A percentile compares a stretch with the other conserved stretches of the same genome.
These are phyloP conservation scores for Lavandula angustifolia DNA, from an alignment of 257 asterid genomes.

Conservation along the genomic window DNA sequence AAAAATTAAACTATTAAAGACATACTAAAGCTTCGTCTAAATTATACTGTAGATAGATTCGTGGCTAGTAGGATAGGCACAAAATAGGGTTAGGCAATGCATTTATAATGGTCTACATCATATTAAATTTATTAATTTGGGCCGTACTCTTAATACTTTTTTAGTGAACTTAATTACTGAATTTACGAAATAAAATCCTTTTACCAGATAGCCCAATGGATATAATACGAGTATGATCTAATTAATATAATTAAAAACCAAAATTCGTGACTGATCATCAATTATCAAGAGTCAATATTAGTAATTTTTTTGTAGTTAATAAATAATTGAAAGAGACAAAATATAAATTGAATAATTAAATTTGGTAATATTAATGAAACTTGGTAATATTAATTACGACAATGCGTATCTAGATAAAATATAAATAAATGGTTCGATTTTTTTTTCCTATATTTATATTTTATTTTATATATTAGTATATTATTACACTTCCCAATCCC, in stretches of 20 bases:
- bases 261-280: no score
- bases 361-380: no score
- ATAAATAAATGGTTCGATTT: background rate
- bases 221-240: background rate
- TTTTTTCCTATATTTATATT: no score
- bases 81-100: slow-evolving; percentile 4
- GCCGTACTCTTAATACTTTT: background rate
- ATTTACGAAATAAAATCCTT: slow-evolving; percentile 5
- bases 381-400: no score
- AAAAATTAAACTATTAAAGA: no score
- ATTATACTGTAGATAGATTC: background rate
- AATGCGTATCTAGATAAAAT: background rate
- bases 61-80: background rate
- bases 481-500: slow-evolving; percentile 22
- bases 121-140: slow-evolving; percentile 3
- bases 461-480: no score
- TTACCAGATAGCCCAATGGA: background rate
- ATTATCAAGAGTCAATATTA: no score
- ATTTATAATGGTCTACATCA: slow-evolving; percentile 7
- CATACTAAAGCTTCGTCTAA: background rate
- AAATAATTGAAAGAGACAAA: no score
- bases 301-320: no score
- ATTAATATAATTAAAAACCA: no score
- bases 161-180: background rate
- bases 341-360: no score